These are phyloP conservation scores for Pseudomicrostroma phylloplanum DNA, from an alignment of 1,284 basidiomycete genomes.

Conservation along the genomic window DNA sequence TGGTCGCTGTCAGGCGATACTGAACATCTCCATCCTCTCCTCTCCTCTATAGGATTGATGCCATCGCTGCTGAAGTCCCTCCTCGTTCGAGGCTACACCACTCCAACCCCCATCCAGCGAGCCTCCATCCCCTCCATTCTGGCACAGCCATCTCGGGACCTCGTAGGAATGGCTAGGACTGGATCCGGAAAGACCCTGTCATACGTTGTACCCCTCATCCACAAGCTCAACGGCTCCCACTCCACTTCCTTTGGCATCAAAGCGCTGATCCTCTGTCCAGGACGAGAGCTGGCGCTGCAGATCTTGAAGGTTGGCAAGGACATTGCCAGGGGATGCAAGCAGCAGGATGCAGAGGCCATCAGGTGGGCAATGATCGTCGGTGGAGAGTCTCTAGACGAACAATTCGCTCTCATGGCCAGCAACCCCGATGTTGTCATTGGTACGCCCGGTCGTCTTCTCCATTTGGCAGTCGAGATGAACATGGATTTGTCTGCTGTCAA, in stretches of 20 bases:
- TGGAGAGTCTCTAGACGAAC: conserved; percentile 89
- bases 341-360: conserved; percentile 60
- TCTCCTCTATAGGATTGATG: conserved; percentile 62
- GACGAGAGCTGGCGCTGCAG: conserved; percentile 89
- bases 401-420: conserved; percentile 88
- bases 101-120: conserved; percentile 93
- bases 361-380: conserved; percentile 93
- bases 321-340: conserved; percentile 63
- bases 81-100: conserved; percentile 85
- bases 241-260: conserved; percentile 74
- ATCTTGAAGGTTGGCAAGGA: conserved; percentile 91
- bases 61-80: conserved; percentile 77
- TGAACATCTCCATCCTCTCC: background rate
- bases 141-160: conserved; percentile 77
- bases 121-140: conserved; percentile 80
- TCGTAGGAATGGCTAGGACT: conserved; percentile 96
- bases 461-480: conserved; percentile 94
- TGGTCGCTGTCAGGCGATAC: background rate
- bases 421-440: conserved; percentile 70
- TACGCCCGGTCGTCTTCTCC: conserved; percentile 91
- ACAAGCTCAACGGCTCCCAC: conserved; percentile 76
- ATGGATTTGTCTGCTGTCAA: conserved; percentile 80
- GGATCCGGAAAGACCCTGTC: conserved; percentile 97
- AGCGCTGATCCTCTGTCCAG: conserved; percentile 81
- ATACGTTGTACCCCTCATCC: conserved; percentile 86